Conservation (phyloP, 2,329 filamentous ascomycete genomes). For the Colletotrichum orchidophilum region DNA sequence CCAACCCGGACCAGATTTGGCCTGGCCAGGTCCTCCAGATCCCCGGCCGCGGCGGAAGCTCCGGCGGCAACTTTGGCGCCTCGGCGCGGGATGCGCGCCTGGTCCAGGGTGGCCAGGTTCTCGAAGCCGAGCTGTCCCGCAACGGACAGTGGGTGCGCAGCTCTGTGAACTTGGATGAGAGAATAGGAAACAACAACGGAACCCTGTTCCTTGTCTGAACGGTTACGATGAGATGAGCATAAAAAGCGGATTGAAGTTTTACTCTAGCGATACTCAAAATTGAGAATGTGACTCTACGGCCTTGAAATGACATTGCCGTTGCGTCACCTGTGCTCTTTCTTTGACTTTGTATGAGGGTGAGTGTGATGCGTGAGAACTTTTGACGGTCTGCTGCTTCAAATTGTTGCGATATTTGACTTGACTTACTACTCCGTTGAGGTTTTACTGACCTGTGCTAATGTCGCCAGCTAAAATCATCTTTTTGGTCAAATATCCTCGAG, state of each 20-base stretch:
- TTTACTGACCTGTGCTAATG: constrained; percentile 20
- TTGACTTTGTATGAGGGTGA: too few species aligned
- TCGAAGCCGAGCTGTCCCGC: constrained; percentile 45
- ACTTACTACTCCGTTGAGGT: too few species aligned
- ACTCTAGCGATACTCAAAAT: background rate
- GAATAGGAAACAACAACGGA: constrained; percentile 46
- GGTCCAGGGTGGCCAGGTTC: constrained; percentile 45
- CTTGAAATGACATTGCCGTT: background rate
- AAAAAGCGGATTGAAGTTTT: constrained; percentile 15
- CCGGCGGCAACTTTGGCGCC: constrained; percentile 44
- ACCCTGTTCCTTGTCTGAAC: constrained; percentile 12
- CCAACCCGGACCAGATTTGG: constrained; percentile 53
- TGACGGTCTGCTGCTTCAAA: too few species aligned
- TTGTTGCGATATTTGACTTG: too few species aligned
- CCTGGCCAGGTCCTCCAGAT: constrained; percentile 51
- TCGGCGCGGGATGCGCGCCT: constrained; percentile 48
- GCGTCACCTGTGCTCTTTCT: background rate
- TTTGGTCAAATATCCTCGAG: constrained; percentile 63
- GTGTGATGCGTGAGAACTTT: too few species aligned
- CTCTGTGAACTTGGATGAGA: constrained; percentile 46
- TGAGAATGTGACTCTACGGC: background rate
- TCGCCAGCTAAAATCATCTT: constrained; percentile 61
- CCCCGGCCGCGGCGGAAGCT: constrained; percentile 39
- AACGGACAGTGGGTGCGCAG: constrained; percentile 43
- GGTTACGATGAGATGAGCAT: background rate